Evolutionary conservation across 148 eudicot genomes (phyloP), one percentile per base, ranked within the genome.

Genomic region (Rhododendron kiyosumense): DNA sequence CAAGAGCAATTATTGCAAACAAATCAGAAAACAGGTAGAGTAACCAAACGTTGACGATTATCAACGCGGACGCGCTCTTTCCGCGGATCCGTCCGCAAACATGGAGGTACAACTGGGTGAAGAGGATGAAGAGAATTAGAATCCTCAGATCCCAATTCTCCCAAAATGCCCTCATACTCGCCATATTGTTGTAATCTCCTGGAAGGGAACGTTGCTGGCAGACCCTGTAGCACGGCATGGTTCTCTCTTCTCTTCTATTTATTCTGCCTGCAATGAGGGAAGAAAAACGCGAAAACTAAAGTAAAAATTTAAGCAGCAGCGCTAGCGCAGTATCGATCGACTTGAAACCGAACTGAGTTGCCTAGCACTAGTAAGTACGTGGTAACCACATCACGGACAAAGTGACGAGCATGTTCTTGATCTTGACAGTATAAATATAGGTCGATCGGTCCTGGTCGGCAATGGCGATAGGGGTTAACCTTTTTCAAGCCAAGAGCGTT

Each of bases 1-100:
- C 84, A 7, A 81, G 84, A 81, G 84, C 84, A 34, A 81, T 81
- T 18, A 20, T 38, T 57, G 84, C 73, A 4, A 81, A 10, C 49
- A 81, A 22, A 4, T 81, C 84, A 18, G 73, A 38, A 1, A 81
- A 81, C 12, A 81, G 22, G 20, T 81, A 81, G 46, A 81, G 48
- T 2, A 59, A 59, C 84, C 71, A 81, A 22, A 30, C 18, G 30
- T 10, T 34, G 20, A 22, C 15, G 1, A 20, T 24, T 10, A 20
- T 22, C 2, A 9, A 57, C 32, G 2, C 5, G 0, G 71, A 10
- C 10, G 3, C 4, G 0, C 26, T 81, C 30, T 4, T 36, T 36
- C 73, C 24, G 7, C 71, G 48, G 49, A 43, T 12, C 13, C 49
- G 71, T 24, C 84, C 84, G 22, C 4, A 48, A 2, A 34, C 0